Evolutionary conservation across 2,329 filamentous ascomycete species (phyloP), one percentile per base, ranked within the genome.

Genomic region (Xylariaceae sp.): DNA sequence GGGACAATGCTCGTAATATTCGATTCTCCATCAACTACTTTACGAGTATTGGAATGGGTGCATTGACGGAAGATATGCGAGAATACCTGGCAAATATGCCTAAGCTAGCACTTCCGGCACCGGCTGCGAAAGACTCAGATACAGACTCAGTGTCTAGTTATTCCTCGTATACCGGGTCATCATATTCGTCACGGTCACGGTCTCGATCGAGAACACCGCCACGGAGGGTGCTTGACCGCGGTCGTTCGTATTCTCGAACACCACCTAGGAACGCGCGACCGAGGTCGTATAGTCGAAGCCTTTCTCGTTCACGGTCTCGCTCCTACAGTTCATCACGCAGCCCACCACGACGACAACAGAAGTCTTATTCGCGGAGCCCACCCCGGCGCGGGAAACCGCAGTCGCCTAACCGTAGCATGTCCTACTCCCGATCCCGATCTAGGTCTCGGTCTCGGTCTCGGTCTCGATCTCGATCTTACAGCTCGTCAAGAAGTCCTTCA

Each of bases 11-110:
- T 29, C 86, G 89, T 68, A 94, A 96, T 72, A 91, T 91, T 40
- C 85, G 92, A 51, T 99, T 99, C 77, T 89, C 91, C 49, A 96
- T 99, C 84, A 99, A 99, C 74, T 99, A 96, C 79, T 97, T 99
- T 71, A 99, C 94, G 7, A 94, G 91, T 66, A 95, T 99, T 65
- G 91, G 91, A 55, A 95, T 99, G 88, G 94, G 94, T 68, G 84
- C 83, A 29, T 80, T 99, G 58, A 99, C 94, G 1, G 94, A 99
- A 69, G 88, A 91, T 62, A 95, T 96, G 90, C 86, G 94, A 71
- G 89, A 95, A 66, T 85, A 87, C 68, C 79, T 99, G 54, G 88
- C 91, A 70, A 96, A 91, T 67, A 83, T 95, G 72, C 91, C 91
- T 9, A 94, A 95, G 68, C 91, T 91, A 2, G 80, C 87, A 1